A percentile compares a stretch with the other conserved stretches of the same genome.
Conservation (phyloP, 257 asterid species). For the Nicotiana obtusifolia region DNA sequence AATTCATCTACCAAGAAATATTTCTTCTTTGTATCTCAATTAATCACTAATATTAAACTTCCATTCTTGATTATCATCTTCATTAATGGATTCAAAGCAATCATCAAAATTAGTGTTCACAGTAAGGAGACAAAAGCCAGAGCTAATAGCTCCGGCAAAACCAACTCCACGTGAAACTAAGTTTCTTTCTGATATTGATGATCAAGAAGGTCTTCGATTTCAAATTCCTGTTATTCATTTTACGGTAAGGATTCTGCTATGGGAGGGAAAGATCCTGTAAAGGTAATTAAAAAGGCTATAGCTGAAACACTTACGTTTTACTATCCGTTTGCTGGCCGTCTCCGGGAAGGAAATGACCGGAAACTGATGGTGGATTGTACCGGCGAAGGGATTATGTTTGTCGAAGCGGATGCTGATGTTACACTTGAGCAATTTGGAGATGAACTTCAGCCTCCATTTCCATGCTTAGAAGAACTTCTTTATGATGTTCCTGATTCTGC, state of each 20-base stretch:
- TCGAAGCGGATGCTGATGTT: slow-evolving; percentile 26
- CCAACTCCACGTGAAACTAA: slow-evolving; percentile 21
- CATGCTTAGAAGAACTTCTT: slow-evolving; percentile 48
- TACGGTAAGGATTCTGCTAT: neutral
- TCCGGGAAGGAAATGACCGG: slow-evolving; percentile 13
- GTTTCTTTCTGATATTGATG: slow-evolving; percentile 20
- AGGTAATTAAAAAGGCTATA: slow-evolving; percentile 15
- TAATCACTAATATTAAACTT: neutral
- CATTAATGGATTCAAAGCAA: slow-evolving; percentile 1
- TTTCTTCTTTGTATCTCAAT: neutral
- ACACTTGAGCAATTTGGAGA: slow-evolving; percentile 16
- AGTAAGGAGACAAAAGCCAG: slow-evolving; percentile 16
- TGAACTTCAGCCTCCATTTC: slow-evolving; percentile 19
- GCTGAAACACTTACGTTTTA: slow-evolving; percentile 21
- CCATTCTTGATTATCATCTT: neutral
- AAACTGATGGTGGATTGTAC: slow-evolving; percentile 26
- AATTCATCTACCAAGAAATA: neutral
- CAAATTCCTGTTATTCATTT: slow-evolving; percentile 14
- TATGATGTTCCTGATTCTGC: slow-evolving; percentile 47
- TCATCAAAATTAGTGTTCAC: slow-evolving; percentile 3
- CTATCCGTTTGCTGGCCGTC: slow-evolving; percentile 28
- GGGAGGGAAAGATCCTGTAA: slow-evolving; percentile 18
- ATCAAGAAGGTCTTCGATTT: slow-evolving; percentile 19
- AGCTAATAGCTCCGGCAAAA: slow-evolving; percentile 16
- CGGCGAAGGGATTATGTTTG: slow-evolving; percentile 21